Evolutionary conservation across 805 yeast species (phyloP).

Genomic region (Nakazawaea laoshanensis): DNA sequence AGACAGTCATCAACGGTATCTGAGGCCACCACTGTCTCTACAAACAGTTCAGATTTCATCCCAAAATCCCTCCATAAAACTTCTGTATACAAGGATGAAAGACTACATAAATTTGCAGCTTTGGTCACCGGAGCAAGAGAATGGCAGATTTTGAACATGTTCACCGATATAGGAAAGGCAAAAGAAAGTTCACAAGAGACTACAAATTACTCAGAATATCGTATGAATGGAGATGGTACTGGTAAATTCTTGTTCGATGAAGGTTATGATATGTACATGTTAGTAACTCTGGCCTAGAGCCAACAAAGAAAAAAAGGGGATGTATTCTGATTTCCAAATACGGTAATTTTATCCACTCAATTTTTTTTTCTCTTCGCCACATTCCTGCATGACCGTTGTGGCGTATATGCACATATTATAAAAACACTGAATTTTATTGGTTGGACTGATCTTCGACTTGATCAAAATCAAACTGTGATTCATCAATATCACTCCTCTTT

Average conservation of each 20-base stretch:
- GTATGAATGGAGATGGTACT: slow-evolving; percentile 6
- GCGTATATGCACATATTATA: no score
- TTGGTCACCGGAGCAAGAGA: slow-evolving; percentile 7
- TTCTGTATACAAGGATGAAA: slow-evolving; percentile 7
- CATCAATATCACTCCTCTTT: no score
- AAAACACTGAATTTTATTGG: no score
- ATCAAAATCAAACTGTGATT: no score
- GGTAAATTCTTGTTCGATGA: slow-evolving; percentile 6
- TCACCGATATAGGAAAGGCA: background rate
- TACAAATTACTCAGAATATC: slow-evolving; percentile 3
- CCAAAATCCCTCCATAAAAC: background rate
- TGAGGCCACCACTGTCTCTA: background rate
- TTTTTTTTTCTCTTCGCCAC: no score
- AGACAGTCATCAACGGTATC: background rate
- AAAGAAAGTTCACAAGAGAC: background rate
- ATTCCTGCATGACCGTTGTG: no score
- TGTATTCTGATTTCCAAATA: no score
- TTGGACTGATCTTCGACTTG: no score
- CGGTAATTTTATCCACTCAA: no score
- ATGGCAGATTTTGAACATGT: background rate
- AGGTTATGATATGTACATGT: slow-evolving; percentile 6
- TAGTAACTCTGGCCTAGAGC: slow-evolving; percentile 1
- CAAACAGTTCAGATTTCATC: background rate
- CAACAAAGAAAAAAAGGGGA: no score
- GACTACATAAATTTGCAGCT: slow-evolving; percentile 5